Percentiles rank a stretch among this genome's conserved stretches.
These are phyloP conservation scores for Pythium phragmiticola DNA, from an alignment of 352 stramenopile species.

Conservation along the genomic window DNA sequence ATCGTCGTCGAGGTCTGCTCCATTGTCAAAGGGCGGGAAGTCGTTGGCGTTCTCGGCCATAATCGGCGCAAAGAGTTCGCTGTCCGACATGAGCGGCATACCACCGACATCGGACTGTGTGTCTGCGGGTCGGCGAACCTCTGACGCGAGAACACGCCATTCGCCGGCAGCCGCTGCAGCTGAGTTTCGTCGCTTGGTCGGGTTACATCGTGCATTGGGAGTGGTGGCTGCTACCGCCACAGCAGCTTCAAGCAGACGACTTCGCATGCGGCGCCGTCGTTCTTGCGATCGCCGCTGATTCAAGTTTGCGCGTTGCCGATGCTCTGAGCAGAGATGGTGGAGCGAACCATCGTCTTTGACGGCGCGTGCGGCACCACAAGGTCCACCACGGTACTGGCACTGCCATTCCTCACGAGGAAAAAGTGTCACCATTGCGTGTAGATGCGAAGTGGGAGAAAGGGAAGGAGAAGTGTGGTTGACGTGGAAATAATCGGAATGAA, in stretches of 20 bases:
- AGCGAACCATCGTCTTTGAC: slow-evolving; percentile 53
- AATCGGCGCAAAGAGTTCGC: slow-evolving; percentile 8
- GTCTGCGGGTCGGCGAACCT: background rate
- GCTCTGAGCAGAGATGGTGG: slow-evolving; percentile 61
- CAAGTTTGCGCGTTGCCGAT: slow-evolving; percentile 56
- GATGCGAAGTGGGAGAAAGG: background rate
- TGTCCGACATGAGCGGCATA: slow-evolving; percentile 5
- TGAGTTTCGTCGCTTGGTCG: background rate
- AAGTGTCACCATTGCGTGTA: background rate
- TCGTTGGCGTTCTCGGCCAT: background rate
- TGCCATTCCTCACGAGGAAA: slow-evolving; percentile 23
- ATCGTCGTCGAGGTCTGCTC: background rate
- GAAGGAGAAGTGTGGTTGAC: background rate
- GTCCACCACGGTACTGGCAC: slow-evolving; percentile 53
- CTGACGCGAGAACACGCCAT: background rate
- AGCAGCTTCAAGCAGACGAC: background rate
- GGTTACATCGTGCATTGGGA: background rate
- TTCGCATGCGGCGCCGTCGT: slow-evolving; percentile 30
- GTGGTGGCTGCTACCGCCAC: background rate
- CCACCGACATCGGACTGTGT: background rate
- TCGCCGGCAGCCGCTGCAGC: background rate
- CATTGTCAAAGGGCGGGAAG: background rate
- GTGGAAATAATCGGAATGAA: background rate
- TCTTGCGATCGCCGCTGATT: slow-evolving; percentile 44
- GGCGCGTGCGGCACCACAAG: slow-evolving; percentile 44